Percentiles rank a stretch among this genome's conserved stretches.
These are phyloP conservation scores for Ophiostoma sp. DNA, from an alignment of 2,329 filamentous ascomycete genomes.

Conservation along the genomic window DNA sequence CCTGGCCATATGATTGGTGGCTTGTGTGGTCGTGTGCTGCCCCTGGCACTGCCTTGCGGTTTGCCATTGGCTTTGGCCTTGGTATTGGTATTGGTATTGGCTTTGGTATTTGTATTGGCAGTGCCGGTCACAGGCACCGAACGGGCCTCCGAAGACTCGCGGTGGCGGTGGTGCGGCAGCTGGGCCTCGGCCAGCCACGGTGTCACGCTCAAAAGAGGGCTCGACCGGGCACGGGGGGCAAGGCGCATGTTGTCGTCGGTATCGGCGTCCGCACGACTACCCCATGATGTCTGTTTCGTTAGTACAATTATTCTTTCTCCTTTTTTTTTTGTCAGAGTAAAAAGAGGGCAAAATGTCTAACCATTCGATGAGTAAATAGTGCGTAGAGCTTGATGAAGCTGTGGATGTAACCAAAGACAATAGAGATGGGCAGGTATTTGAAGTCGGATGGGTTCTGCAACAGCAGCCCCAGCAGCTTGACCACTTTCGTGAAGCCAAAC, in stretches of 20 bases:
- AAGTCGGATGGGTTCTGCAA: constrained; percentile 77
- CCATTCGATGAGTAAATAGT: constrained; percentile 73
- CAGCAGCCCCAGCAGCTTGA: constrained; percentile 86
- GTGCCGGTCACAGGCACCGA: not conserved
- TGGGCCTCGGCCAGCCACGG: constrained; percentile 25
- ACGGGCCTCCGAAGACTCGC: constrained; percentile 5
- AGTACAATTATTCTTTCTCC: not conserved
- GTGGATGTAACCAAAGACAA: constrained; percentile 89
- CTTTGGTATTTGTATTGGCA: not conserved
- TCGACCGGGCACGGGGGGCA: constrained; percentile 24
- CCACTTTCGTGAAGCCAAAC: constrained; percentile 76
- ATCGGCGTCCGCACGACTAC: constrained; percentile 87
- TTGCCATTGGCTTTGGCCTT: not conserved
- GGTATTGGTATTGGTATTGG: not conserved
- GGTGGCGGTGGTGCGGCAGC: constrained; percentile 12
- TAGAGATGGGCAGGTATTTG: constrained; percentile 73
- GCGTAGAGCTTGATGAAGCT: constrained; percentile 89
- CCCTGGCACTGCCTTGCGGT: not conserved
- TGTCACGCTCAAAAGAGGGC: constrained; percentile 39
- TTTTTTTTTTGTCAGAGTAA: not conserved
- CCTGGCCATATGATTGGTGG: constrained; percentile 13
- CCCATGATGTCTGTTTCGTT: constrained; percentile 75
- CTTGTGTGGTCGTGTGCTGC: constrained; percentile 14
- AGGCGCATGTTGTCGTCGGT: constrained; percentile 55
- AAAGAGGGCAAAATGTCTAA: constrained; percentile 34